Percentiles rank a stretch among this genome's conserved stretches.
Conservation (phyloP, 306 rosid genomes). For the Purshia tridentata region DNA sequence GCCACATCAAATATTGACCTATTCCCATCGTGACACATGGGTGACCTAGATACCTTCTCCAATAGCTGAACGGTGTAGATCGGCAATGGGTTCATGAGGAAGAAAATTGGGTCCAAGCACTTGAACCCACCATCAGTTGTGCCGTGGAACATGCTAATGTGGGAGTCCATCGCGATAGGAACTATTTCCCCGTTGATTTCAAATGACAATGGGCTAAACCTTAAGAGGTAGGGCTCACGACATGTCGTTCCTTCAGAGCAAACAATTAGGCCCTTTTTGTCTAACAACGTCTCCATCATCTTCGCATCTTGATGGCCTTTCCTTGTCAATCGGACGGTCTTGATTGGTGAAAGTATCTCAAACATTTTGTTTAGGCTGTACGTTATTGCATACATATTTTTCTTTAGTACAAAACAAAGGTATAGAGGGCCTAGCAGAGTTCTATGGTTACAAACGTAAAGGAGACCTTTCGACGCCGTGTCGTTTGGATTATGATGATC, state of each 20-base stretch:
- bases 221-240: slow-evolving; percentile 71
- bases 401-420: slow-evolving; percentile 41
- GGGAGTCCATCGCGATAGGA: slow-evolving; percentile 59
- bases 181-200: slow-evolving; percentile 51
- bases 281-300: slow-evolving; percentile 44
- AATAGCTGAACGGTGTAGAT: slow-evolving; percentile 46
- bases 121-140: slow-evolving; percentile 84
- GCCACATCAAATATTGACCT: slow-evolving; percentile 52
- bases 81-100: slow-evolving; percentile 67
- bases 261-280: slow-evolving; percentile 59
- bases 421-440: slow-evolving; percentile 68
- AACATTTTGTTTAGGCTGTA: slow-evolving; percentile 82
- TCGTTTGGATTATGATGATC: not conserved
- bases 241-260: slow-evolving; percentile 96
- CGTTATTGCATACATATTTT: slow-evolving; percentile 50
- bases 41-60: slow-evolving; percentile 19
- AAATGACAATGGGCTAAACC: slow-evolving; percentile 78
- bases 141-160: slow-evolving; percentile 75
- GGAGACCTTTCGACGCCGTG: slow-evolving; percentile 23
- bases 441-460: slow-evolving; percentile 84
- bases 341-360: slow-evolving; percentile 67
- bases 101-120: slow-evolving; percentile 75
- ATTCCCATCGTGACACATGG: not conserved
- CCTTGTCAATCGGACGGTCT: slow-evolving; percentile 63
- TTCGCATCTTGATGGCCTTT: slow-evolving; percentile 46